These are phyloP conservation scores for Solanum habrochaites DNA, from an alignment of 257 asterid genomes.

Conservation along the genomic window DNA sequence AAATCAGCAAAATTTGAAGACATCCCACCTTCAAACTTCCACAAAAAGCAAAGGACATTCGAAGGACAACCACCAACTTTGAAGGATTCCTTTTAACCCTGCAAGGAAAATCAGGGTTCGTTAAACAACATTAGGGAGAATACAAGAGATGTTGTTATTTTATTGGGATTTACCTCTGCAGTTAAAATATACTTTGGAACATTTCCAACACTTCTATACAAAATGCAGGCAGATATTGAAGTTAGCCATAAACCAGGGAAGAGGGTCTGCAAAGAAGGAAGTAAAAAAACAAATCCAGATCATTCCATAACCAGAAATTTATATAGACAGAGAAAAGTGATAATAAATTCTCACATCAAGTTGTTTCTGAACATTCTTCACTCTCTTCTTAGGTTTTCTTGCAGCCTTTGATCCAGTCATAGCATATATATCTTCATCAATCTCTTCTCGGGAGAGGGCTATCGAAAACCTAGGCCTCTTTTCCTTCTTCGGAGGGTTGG, in stretches of 20 bases:
- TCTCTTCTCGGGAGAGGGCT: constrained; percentile 36
- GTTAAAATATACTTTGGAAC: no score
- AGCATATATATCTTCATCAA: constrained; percentile 46
- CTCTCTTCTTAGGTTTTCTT: constrained; percentile 57
- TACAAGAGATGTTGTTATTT: not conserved
- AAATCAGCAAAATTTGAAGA: constrained; percentile 22
- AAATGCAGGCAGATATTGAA: constrained; percentile 37
- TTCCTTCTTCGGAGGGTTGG: constrained; percentile 17
- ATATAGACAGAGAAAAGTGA: not conserved
- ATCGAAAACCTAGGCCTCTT: constrained; percentile 19
- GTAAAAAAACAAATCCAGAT: not conserved
- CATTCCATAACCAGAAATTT: not conserved
- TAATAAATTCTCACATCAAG: constrained; percentile 36
- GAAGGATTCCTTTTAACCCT: constrained; percentile 36
- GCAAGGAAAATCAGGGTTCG: constrained; percentile 3
- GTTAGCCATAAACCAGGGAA: constrained; percentile 56
- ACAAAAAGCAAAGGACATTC: constrained; percentile 4
- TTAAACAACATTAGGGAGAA: not conserved
- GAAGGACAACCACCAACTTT: constrained; percentile 10
- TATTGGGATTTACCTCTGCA: no score
- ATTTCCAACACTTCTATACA: constrained; percentile 38
- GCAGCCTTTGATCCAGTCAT: constrained; percentile 44
- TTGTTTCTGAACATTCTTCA: constrained; percentile 32
- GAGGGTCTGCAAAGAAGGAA: constrained; percentile 23
- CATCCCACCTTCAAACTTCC: constrained; percentile 21